Percentiles rank a stretch among this genome's conserved stretches.
These are phyloP conservation scores for Dendrobium huoshanense DNA, from an alignment of 106 monocot species.

Conservation along the genomic window DNA sequence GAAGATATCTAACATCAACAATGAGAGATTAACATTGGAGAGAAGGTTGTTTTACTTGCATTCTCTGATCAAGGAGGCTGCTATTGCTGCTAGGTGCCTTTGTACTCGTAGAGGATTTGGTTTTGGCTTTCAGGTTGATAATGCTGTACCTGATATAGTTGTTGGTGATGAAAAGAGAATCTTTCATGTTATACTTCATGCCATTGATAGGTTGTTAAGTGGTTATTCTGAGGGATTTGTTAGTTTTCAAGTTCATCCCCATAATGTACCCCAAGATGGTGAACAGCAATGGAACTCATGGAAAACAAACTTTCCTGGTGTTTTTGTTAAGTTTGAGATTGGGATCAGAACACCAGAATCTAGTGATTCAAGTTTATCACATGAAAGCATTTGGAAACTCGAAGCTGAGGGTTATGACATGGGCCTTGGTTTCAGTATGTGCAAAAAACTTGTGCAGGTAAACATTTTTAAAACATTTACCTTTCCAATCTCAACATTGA, in stretches of 20 bases:
- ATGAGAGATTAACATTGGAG: slow-evolving; percentile 33
- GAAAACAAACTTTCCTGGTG: slow-evolving; percentile 35
- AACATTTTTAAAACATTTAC: neutral
- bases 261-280: slow-evolving; percentile 14
- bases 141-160: slow-evolving; percentile 33
- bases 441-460: slow-evolving; percentile 72
- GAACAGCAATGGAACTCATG: slow-evolving; percentile 36
- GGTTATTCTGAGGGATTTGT: slow-evolving; percentile 32
- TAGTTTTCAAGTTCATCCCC: slow-evolving; percentile 23
- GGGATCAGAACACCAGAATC: slow-evolving; percentile 15
- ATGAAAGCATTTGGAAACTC: slow-evolving; percentile 8
- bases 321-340: slow-evolving; percentile 51
- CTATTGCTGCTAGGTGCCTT: slow-evolving; percentile 41
- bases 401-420: slow-evolving; percentile 30
- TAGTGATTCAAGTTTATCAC: slow-evolving; percentile 7
- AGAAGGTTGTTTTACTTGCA: slow-evolving; percentile 33
- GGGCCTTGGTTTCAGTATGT: slow-evolving; percentile 57
- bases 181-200: slow-evolving; percentile 61
- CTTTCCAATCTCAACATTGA: neutral
- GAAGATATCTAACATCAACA: slow-evolving; percentile 29
- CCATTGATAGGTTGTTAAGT: slow-evolving; percentile 39
- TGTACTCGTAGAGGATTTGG: slow-evolving; percentile 41
- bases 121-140: slow-evolving; percentile 45
- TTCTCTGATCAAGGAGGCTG: slow-evolving; percentile 43
- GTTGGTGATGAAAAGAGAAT: slow-evolving; percentile 62